These are phyloP conservation scores for Ichthyophthirius multifiliis DNA, from an alignment of 169 alveolate genomes.

Conservation along the genomic window DNA sequence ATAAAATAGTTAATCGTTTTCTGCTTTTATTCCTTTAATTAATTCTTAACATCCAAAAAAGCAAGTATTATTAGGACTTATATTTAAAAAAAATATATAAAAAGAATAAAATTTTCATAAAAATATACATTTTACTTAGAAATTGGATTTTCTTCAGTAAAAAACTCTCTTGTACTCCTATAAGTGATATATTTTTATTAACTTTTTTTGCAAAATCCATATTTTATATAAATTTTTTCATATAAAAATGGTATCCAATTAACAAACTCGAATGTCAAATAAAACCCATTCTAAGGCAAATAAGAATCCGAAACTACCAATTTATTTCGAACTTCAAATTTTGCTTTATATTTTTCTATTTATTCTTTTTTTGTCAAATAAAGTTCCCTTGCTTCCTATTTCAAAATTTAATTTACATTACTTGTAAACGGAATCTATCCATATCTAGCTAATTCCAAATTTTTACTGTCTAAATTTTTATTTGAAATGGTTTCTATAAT, in stretches of 20 bases:
- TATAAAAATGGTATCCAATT: not conserved
- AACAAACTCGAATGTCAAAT: not conserved
- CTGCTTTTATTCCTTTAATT: not conserved
- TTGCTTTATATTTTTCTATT: not conserved
- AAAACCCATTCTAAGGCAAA: not conserved
- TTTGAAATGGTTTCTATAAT: not conserved
- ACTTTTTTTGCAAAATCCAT: slow-evolving; percentile 6
- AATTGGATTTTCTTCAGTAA: not conserved
- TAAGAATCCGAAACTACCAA: not conserved
- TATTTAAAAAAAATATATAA: not conserved
- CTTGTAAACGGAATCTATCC: not conserved
- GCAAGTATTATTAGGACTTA: not conserved
- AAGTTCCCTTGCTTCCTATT: not conserved
- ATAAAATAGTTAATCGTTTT: not conserved
- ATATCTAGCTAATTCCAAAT: not conserved
- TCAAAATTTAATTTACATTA: not conserved
- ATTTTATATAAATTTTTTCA: not conserved
- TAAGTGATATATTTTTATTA: not conserved
- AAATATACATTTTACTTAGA: not conserved
- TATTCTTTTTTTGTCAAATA: not conserved
- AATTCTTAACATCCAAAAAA: not conserved
- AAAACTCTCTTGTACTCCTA: not conserved
- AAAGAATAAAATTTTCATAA: not conserved
- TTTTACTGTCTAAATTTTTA: not conserved
- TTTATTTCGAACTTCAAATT: not conserved